Conservation (phyloP, 2,329 filamentous ascomycete species). For the Salinomyces thailandicus region DNA sequence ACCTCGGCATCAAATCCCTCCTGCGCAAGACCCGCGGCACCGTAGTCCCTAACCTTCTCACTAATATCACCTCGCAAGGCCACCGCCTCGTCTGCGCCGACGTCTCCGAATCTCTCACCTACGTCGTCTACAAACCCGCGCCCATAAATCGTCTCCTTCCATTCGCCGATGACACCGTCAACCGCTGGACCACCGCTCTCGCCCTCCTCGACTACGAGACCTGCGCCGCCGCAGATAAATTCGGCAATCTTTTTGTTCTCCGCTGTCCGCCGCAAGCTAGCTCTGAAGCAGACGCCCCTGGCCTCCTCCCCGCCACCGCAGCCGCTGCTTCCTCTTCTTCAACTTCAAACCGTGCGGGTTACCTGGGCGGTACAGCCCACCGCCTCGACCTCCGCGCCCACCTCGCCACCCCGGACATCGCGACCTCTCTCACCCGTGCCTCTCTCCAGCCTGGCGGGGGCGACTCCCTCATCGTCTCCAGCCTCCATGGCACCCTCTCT, state of each 20-base stretch:
- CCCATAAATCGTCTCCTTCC: slow-evolving; percentile 88
- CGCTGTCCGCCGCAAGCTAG: slow-evolving; percentile 78
- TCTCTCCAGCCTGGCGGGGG: slow-evolving; percentile 83
- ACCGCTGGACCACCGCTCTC: slow-evolving; percentile 82
- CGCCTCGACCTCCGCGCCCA: slow-evolving; percentile 77
- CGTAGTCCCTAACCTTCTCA: slow-evolving; percentile 52
- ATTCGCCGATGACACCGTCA: slow-evolving; percentile 81
- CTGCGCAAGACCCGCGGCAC: slow-evolving; percentile 61
- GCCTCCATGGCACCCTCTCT: slow-evolving; percentile 86
- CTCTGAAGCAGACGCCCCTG: slow-evolving; percentile 83
- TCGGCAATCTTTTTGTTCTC: slow-evolving; percentile 90
- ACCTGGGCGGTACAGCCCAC: slow-evolving; percentile 81
- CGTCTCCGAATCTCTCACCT: slow-evolving; percentile 82
- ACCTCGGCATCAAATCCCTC: slow-evolving; percentile 84
- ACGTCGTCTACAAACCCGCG: slow-evolving; percentile 84
- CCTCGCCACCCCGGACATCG: slow-evolving; percentile 84
- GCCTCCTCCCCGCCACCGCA: slow-evolving; percentile 78
- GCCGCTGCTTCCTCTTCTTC: too few relatives aligned
- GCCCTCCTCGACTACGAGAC: slow-evolving; percentile 98
- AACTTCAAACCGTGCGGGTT: slow-evolving; percentile 71
- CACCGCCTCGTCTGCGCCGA: slow-evolving; percentile 87
- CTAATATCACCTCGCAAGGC: slow-evolving; percentile 79
- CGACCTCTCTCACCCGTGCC: slow-evolving; percentile 80
- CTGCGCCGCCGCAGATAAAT: slow-evolving; percentile 89
- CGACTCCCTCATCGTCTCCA: slow-evolving; percentile 86